A percentile compares a stretch with the other conserved stretches of the same genome.
Evolutionary conservation across 352 stramenopile species (phyloP).

Genomic region (Phytopythium helicoides): DNA sequence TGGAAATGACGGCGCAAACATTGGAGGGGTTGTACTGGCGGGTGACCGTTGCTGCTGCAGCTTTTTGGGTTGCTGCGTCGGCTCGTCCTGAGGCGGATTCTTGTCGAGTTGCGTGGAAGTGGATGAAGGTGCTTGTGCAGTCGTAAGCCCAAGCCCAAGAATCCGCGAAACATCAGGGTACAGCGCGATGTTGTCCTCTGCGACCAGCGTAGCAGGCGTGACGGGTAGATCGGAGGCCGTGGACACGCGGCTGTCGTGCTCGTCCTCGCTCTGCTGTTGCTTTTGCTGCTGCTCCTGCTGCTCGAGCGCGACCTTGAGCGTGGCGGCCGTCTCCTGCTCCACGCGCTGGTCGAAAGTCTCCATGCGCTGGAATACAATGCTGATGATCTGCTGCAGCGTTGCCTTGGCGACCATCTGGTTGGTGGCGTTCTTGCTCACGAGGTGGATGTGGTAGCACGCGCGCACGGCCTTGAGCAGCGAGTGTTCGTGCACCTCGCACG

Average conservation of each 20-base stretch:
- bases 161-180: constrained; percentile 49
- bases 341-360: constrained; percentile 88
- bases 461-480: constrained; percentile 94
- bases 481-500: constrained; percentile 90
- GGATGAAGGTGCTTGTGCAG: neutral
- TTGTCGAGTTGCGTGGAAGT: constrained; percentile 6
- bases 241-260: constrained; percentile 8
- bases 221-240: neutral
- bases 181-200: constrained; percentile 16
- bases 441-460: constrained; percentile 96
- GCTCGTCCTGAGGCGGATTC: constrained; percentile 7
- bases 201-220: constrained; percentile 6
- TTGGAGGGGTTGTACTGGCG: constrained; percentile 22
- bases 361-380: constrained; percentile 96
- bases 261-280: constrained; percentile 11
- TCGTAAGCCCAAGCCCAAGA: constrained; percentile 19
- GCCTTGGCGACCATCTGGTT: constrained; percentile 98
- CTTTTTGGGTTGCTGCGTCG: constrained; percentile 1
- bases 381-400: constrained; percentile 96
- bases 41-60: constrained; percentile 8
- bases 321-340: constrained; percentile 60
- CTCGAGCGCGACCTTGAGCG: constrained; percentile 49
- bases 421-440: constrained; percentile 88
- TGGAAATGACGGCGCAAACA: constrained; percentile 81
- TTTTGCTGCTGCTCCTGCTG: constrained; percentile 25